A percentile compares a stretch with the other conserved stretches of the same genome.
Evolutionary conservation across 164 flowering plant genomes (phyloP).

Genomic region (Sextonia rubra): DNA sequence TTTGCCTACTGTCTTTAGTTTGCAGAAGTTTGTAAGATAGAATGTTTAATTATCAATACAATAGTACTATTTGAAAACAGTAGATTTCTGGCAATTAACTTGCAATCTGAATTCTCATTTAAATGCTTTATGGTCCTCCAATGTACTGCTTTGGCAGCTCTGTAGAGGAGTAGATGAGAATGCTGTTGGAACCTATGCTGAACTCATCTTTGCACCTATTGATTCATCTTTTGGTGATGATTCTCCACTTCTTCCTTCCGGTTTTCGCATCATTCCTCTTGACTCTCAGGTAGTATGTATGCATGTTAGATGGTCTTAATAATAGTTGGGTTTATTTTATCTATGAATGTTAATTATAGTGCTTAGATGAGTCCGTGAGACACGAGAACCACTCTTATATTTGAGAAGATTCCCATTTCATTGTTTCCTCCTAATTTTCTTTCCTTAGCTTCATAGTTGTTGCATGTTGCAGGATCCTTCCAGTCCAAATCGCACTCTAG

Average conservation of each 20-base stretch:
- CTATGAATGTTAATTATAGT: background rate
- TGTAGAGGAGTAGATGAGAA: constrained; percentile 96
- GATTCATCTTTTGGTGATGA: constrained; percentile 96
- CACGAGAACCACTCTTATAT: background rate
- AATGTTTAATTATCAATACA: no score
- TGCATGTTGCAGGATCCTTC: constrained; percentile 59
- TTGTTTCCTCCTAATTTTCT: background rate
- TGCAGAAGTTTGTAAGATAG: no score
- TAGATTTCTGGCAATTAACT: background rate
- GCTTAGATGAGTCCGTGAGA: background rate
- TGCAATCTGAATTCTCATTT: background rate
- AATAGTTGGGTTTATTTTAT: background rate
- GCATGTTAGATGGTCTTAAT: background rate
- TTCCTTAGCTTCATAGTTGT: background rate
- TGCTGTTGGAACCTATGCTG: constrained; percentile 87
- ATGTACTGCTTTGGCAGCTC: constrained; percentile 35
- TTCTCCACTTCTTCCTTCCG: constrained; percentile 95
- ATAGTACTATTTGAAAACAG: background rate
- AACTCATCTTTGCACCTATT: constrained; percentile 95
- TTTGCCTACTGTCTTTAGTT: no score
- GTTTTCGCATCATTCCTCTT: constrained; percentile 93
- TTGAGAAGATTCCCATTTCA: background rate
- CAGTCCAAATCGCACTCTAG: constrained; percentile 93
- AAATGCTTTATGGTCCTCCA: background rate
- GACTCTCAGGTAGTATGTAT: constrained; percentile 62